Conservation (phyloP, 2,329 filamentous ascomycete genomes). For the Diaporthe australafricana region DNA sequence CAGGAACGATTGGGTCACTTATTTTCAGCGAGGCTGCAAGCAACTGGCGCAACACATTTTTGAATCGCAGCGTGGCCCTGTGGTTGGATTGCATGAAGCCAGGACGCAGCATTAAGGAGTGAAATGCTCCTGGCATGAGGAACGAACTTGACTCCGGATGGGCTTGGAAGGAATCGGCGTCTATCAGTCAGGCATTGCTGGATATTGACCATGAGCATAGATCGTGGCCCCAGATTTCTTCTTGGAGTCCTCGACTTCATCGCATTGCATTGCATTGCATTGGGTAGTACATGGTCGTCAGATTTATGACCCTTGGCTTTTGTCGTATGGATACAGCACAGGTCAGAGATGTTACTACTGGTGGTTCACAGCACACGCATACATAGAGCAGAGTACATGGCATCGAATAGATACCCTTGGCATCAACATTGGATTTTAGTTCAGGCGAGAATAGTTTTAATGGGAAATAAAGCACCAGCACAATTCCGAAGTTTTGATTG, state of each 20-base stretch:
- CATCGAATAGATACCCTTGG: constrained; percentile 29
- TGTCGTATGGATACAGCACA: neutral
- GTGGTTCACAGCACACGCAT: constrained; percentile 21
- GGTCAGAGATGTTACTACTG: neutral
- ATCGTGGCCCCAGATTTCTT: too few species aligned
- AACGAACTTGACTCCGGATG: neutral
- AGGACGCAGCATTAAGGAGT: too few species aligned
- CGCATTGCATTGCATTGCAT: neutral
- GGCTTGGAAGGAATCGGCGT: too few species aligned
- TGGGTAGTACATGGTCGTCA: neutral
- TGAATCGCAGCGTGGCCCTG: neutral
- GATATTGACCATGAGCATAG: too few species aligned
- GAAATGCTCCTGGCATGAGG: neutral
- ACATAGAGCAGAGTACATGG: constrained; percentile 19
- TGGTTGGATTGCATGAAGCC: neutral
- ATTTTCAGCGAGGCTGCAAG: neutral
- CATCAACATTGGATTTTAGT: neutral
- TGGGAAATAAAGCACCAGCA: neutral
- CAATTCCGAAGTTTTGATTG: neutral
- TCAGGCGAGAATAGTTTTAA: too few species aligned
- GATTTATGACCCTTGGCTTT: neutral
- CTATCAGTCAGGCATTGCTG: too few species aligned
- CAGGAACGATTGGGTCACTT: neutral
- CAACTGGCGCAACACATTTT: neutral
- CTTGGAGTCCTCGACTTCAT: neutral